phyloP scores from a whole-genome alignment of 2,329 filamentous ascomycete species.

The Endothia cerciana region DNA sequence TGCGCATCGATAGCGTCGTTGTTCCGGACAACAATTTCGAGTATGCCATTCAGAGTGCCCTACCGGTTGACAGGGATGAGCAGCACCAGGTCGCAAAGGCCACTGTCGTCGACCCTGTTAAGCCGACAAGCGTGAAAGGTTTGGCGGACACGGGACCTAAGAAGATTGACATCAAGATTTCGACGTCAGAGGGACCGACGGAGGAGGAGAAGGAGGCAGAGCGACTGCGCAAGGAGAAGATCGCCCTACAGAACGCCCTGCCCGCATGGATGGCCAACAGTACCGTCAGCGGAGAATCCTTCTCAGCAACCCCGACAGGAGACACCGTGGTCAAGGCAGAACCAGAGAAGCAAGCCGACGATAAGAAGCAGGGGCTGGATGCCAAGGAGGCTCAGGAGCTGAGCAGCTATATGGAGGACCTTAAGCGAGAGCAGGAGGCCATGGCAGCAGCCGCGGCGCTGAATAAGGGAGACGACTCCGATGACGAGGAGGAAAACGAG shows the following conservation, averaged over 20 bases:
- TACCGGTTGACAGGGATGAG: constrained; percentile 68
- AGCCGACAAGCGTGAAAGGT: constrained; percentile 71
- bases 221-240: constrained; percentile 65
- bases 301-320: constrained; percentile 45
- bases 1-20: constrained; percentile 73
- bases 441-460: constrained; percentile 50
- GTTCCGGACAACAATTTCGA: constrained; percentile 79
- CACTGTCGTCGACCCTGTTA: constrained; percentile 58
- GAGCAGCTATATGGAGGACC: constrained; percentile 68
- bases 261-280: constrained; percentile 74
- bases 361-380: constrained; percentile 41
- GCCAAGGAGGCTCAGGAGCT: constrained; percentile 61
- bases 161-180: constrained; percentile 72
- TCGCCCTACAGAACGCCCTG: constrained; percentile 69
- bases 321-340: constrained; percentile 42
- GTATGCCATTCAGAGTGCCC: constrained; percentile 63
- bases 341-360: constrained; percentile 52
- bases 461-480: constrained; percentile 50
- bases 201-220: constrained; percentile 70
- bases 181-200: constrained; percentile 65
- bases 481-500: constrained; percentile 45
- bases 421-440: constrained; percentile 51
- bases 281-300: constrained; percentile 68
- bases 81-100: constrained; percentile 67
- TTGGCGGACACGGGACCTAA: constrained; percentile 68